Evolutionary conservation across 805 yeast genomes (phyloP), one percentile per base, ranked within the genome.

Genomic region (Lachancea meyersii): DNA sequence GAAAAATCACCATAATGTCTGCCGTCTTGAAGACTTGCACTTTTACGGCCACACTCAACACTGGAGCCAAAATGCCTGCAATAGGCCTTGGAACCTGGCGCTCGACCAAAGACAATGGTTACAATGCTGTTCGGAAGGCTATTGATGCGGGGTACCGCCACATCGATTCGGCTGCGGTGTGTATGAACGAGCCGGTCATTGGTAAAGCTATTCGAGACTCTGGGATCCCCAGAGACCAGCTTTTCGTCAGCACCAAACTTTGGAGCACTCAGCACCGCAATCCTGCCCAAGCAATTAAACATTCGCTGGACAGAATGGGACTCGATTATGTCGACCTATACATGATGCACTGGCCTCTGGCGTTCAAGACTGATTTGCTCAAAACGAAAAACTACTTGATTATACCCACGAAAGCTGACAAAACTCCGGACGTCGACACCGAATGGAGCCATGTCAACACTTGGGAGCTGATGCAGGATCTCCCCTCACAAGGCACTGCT

Each of bases 271-370:
- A 71, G 51, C 79, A 73, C 40, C 61, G 67, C 43, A 56, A 64
- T 34, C 80, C 80, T 10, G 74, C 57, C 27, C 65, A 57, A 17
- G 83, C 82, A 9, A 63, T 85, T 31, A 72, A 77, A 9, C 67
- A 64, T 38, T 80, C 89, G 5, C 69, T 86, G 54, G 53, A 71
- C 51, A 77, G 80, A 55, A 69, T 86, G 48, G 80, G 79, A 0
- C 56, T 84, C 51, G 91, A 82, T 39, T 86, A 86, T 55, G 82
- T 86, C 41, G 95, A 86, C 58, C 67, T 86, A 46, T 79, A 80
- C 58, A 71, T 86, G 57, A 73, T 86, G 60, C 95, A 86, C 64
- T 86, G 94, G 94, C 95, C 95, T 5, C 74, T 75, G 32, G 68
- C 82, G 10, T 60, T 75, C 45, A 73, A 59, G 48, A 63, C 70